Evolutionary conservation across 2,329 filamentous ascomycete genomes (phyloP).

Genomic region (Aspergillus tubingensis): DNA sequence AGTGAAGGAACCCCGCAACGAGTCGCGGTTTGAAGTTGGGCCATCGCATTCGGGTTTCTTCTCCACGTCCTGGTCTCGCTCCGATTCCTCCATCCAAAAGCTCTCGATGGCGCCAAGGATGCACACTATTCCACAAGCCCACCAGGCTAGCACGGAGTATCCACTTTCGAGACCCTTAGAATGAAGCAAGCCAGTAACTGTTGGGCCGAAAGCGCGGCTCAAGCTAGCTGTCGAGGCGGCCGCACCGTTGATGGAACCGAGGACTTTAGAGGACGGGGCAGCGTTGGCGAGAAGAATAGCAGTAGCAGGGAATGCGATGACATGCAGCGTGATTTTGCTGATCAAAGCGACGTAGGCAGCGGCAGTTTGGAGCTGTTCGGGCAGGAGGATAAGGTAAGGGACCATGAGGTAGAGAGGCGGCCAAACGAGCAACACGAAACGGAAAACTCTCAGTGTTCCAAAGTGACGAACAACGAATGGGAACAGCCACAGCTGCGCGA

Average conservation of each 20-base stretch:
- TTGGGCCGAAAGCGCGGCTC: constrained; percentile 84
- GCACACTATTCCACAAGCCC: constrained; percentile 79
- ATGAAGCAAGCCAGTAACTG: constrained; percentile 82
- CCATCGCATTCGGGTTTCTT: constrained; percentile 40
- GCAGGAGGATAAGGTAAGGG: constrained; percentile 85
- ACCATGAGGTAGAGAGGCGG: constrained; percentile 84
- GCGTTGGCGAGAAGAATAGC: constrained; percentile 88
- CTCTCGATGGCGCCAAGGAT: constrained; percentile 73
- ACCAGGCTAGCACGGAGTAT: constrained; percentile 90
- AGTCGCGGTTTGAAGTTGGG: constrained; percentile 29
- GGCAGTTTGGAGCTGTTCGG: constrained; percentile 67
- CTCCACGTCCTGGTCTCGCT: constrained; percentile 43
- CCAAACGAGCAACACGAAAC: constrained; percentile 77
- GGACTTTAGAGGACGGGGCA: constrained; percentile 76
- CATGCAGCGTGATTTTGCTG: constrained; percentile 91
- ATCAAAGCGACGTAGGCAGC: constrained; percentile 77
- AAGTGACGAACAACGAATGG: constrained; percentile 73
- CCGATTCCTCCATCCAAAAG: constrained; percentile 71
- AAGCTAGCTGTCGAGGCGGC: constrained; percentile 89
- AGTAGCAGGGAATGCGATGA: constrained; percentile 86
- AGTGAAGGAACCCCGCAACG: constrained; percentile 24
- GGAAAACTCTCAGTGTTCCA: constrained; percentile 79
- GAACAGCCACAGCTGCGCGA: constrained; percentile 82
- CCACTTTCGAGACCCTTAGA: constrained; percentile 75
- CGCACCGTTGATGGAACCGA: constrained; percentile 90